Base-by-base conservation (phyloP, 164 flowering plant genomes). In the Vitis labrusca region DNA sequence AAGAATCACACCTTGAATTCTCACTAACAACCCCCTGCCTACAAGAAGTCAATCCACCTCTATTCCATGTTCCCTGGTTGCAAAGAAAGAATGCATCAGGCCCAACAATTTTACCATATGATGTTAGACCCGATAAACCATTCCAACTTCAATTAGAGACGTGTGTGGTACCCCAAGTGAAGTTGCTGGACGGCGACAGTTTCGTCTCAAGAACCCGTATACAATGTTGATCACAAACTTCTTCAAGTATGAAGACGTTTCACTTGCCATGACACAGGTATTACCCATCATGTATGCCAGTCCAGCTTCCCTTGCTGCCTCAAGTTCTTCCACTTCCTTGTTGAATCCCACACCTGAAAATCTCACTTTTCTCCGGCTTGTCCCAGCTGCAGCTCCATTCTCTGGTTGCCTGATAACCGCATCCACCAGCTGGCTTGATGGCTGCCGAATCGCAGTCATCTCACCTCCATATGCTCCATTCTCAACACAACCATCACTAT, bases 231-330 rank as follows among this genome's bases (percentile, higher is more conserved):
- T 82, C 0, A 70, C 81, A 67, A 86, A 50, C 76, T 79, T 88
- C 82, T 87, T 89, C 8, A 80, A 9, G 19, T 62, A 56, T 2
- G 85, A 74, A 0, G 94, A 89, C 1, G 82, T 15, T 2, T 79
- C 77, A 1, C 64, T 79, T 3, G 90, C 90, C 67, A 67, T 17
- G 0, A 86, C 79, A 29, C 75, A 72, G 11, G 89, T 78, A 29
- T 85, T 81, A 9, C 91, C 88, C 78, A 88, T 80, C 80, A 88
- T 85, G 73, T 83, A 89, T 0, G 87, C 86, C 54, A 86, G 64
- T 30, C 91, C 93, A 9, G 85, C 71, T 68, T 85, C 85, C 78
- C 70, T 80, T 15, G 85, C 86, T 63, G 80, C 85, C 13, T 65
- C 23, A 5, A 87, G 71, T 9, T 79, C 84, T 59, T 70, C 48